phyloP scores from a whole-genome alignment of 164 flowering plant species.

The Protea cynaroides region DNA sequence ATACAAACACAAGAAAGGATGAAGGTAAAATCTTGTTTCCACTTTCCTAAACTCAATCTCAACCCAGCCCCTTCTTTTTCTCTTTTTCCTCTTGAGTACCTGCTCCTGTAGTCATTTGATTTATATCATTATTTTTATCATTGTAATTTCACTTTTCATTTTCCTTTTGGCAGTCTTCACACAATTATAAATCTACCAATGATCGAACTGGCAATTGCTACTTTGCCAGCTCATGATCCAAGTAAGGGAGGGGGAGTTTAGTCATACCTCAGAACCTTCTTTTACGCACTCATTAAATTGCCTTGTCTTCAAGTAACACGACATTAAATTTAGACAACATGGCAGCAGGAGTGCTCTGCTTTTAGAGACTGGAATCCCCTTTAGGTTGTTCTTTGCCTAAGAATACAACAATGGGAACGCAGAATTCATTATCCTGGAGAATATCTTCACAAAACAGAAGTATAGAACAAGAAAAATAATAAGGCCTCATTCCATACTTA shows the following conservation, averaged over 20 bases:
- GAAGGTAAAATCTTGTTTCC: background rate
- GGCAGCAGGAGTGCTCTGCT: slow-evolving; percentile 50
- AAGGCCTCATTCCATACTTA: slow-evolving; percentile 28
- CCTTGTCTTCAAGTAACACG: slow-evolving; percentile 81
- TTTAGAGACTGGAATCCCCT: slow-evolving; percentile 46
- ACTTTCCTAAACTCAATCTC: background rate
- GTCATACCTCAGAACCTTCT: slow-evolving; percentile 88
- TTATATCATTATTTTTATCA: too few species aligned
- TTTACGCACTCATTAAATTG: slow-evolving; percentile 77
- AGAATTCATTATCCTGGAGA: slow-evolving; percentile 4
- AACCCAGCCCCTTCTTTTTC: background rate
- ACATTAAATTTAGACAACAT: slow-evolving; percentile 93
- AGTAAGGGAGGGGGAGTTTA: background rate
- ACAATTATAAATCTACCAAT: too few species aligned
- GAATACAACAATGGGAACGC: slow-evolving; percentile 1
- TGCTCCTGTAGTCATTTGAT: background rate
- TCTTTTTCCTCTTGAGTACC: background rate
- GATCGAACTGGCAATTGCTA: too few species aligned
- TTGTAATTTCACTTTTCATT: background rate
- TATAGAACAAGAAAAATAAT: background rate
- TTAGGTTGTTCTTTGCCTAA: slow-evolving; percentile 79
- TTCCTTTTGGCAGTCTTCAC: background rate
- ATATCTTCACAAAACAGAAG: background rate
- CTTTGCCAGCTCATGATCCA: background rate
- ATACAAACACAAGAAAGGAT: background rate